phyloP scores from a whole-genome alignment of 306 rosid species.

The Rubus parviflorus region DNA sequence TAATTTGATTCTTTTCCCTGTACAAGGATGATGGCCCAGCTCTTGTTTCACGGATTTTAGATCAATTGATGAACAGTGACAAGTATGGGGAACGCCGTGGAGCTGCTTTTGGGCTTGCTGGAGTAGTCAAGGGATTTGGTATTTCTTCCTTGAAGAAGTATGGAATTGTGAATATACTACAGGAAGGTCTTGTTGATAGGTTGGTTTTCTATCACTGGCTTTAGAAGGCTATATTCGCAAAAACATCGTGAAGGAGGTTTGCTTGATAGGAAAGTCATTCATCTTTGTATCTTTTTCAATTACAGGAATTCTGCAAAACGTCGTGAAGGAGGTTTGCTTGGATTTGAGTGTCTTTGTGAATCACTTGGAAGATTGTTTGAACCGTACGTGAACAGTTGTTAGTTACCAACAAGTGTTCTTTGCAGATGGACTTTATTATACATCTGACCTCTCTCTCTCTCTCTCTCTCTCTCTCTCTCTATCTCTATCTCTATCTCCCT shows the following conservation, averaged over 20 bases:
- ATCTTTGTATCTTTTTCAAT: not conserved
- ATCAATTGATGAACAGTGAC: slow-evolving; percentile 86
- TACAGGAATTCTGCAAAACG: slow-evolving; percentile 89
- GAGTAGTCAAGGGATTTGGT: slow-evolving; percentile 93
- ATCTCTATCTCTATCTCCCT: no score
- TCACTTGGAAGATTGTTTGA: slow-evolving; percentile 91
- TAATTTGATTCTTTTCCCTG: slow-evolving; percentile 24
- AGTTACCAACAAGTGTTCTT: slow-evolving; percentile 4
- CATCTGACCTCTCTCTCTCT: slow-evolving; percentile 15
- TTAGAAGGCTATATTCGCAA: slow-evolving; percentile 49
- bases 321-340: slow-evolving; percentile 93
- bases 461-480: slow-evolving; percentile 17
- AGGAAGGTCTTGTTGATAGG: slow-evolving; percentile 85
- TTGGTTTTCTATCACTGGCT: slow-evolving; percentile 25
- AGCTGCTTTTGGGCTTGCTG: slow-evolving; percentile 98
- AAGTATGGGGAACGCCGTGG: slow-evolving; percentile 97
- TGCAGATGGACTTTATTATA: slow-evolving; percentile 3
- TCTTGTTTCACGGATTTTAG: slow-evolving; percentile 75
- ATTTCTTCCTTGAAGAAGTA: slow-evolving; percentile 79
- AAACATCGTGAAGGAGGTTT: slow-evolving; percentile 90
- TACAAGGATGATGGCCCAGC: slow-evolving; percentile 75
- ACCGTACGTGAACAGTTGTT: slow-evolving; percentile 54
- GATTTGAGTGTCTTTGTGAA: slow-evolving; percentile 97
- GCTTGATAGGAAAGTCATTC: slow-evolving; percentile 32
- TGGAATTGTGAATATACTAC: slow-evolving; percentile 62